Evolutionary conservation across 176 grass and related monocot genomes (phyloP), one percentile per base, ranked within the genome.

Genomic region (Cocos nucifera): DNA sequence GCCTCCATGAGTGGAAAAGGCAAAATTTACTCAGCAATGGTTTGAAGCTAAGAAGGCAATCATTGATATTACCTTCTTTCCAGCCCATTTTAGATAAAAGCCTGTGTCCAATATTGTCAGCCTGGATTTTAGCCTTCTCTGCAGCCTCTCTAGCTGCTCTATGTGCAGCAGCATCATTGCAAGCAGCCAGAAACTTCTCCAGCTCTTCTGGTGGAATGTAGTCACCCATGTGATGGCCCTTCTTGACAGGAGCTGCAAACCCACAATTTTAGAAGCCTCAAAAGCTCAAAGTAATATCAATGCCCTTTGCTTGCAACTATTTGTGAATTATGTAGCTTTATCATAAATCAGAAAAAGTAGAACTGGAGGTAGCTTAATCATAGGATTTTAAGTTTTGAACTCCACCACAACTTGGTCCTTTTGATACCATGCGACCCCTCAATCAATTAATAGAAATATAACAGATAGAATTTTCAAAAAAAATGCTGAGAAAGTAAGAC

Each of bases 31-130:
- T 44, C 35, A 14, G 35, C 35, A 44, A 12, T 44, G 2, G 1
- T 44, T 44, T 12, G 9, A 44, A 44, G 35, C 10, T 44, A 12
- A 44, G 2, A 44, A 44, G 10, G 10, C 35, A 44, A 12, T 44
- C 35, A 44, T 44, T 44, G 35, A 44, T 44, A 66, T 32, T 75
- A 93, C 94, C 94, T 98, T 98, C 94, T 74, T 68, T 88, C 94
- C 94, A 98, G n/a, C 94, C 94, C 94, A 98, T 98, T 77, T 91
- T 92, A 62, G 94, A 98, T 56, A 98, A 50, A 83, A 98, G 94
- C 56, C 80, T 98, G 76, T 98, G 93, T 14, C 94, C 94, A 58
- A 98, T 89, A 82, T 98, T 98, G 61, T 98, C 94, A 0, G 94
- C 94, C 70, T 98, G 94, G 60, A 98, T 98, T 73, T 86, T 98